These are phyloP conservation scores for Alternaria sp. DNA, from an alignment of 2,329 filamentous ascomycete genomes.

Conservation along the genomic window DNA sequence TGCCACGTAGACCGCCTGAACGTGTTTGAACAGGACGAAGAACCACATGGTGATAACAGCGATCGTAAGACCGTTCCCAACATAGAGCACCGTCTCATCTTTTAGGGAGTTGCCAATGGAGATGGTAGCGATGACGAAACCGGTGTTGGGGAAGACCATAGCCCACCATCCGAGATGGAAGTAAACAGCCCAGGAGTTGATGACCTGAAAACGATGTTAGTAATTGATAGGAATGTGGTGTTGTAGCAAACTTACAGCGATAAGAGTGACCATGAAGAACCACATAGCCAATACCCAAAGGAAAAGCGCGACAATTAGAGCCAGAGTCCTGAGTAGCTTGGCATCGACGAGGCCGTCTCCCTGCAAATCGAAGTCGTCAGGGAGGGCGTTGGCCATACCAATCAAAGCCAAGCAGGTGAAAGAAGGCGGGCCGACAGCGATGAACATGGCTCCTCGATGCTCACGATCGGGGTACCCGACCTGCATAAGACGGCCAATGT, in stretches of 20 bases:
- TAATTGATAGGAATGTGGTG: conserved; percentile 35
- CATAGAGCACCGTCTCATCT: conserved; percentile 47
- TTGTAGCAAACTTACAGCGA: conserved; percentile 44
- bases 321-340: conserved; percentile 54
- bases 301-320: conserved; percentile 62
- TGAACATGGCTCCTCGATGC: conserved; percentile 75
- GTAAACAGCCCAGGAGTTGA: conserved; percentile 55
- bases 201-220: conserved; percentile 34
- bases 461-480: conserved; percentile 69
- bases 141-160: conserved; percentile 57
- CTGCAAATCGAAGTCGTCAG: conserved; percentile 57
- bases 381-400: conserved; percentile 68
- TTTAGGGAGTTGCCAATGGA: conserved; percentile 49
- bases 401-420: conserved; percentile 76
- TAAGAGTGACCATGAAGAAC: conserved; percentile 60
- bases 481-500: conserved; percentile 75
- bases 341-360: conserved; percentile 57
- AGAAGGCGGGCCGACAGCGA: conserved; percentile 76
- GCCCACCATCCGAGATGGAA: conserved; percentile 72
- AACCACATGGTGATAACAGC: conserved; percentile 62
- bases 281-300: conserved; percentile 70
- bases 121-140: conserved; percentile 55
- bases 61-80: conserved; percentile 60
- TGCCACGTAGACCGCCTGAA: conserved; percentile 60
- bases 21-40: conserved; percentile 62